These are phyloP conservation scores for Neopestalotiopsis sp. DNA, from an alignment of 2,329 filamentous ascomycete genomes.

Conservation along the genomic window DNA sequence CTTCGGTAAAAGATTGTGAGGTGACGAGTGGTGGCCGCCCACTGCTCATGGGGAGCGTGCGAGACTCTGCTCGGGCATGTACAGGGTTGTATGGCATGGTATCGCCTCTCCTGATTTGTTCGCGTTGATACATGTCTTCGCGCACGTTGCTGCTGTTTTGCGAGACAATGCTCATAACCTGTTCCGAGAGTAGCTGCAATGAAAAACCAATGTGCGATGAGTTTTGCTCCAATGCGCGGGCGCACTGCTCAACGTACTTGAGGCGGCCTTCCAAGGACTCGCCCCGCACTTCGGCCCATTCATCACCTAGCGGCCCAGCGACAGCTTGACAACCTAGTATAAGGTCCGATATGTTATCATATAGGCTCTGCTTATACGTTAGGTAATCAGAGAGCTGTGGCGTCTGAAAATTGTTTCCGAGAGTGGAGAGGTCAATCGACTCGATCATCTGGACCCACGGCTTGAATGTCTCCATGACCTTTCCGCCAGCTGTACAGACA, in stretches of 20 bases:
- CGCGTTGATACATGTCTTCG: conserved; percentile 46
- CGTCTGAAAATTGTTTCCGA: conserved; percentile 80
- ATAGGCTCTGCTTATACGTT: conserved; percentile 89
- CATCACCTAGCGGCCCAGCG: conserved; percentile 88
- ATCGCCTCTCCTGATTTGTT: conserved; percentile 62
- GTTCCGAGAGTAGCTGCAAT: conserved; percentile 84
- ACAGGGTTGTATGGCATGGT: conserved; percentile 60
- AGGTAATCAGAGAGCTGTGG: conserved; percentile 88
- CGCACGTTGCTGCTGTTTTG: conserved; percentile 32
- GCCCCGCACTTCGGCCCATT: conserved; percentile 92
- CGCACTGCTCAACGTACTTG: conserved; percentile 78
- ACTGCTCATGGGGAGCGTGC: conserved; percentile 39
- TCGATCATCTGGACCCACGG: conserved; percentile 91
- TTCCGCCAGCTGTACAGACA: conserved; percentile 78
- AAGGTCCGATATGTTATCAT: conserved; percentile 91
- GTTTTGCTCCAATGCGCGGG: conserved; percentile 82
- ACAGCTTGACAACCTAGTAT: conserved; percentile 87
- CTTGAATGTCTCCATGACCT: conserved; percentile 86
- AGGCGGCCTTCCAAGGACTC: conserved; percentile 88
- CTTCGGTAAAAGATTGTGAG: conserved; percentile 71
- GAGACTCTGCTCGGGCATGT: conserved; percentile 64
- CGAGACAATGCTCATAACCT: conserved; percentile 66
- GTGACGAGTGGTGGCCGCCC: conserved; percentile 54
- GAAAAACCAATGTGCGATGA: conserved; percentile 88
- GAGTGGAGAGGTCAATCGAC: conserved; percentile 83